Evolutionary conservation across 192 early-diverging fungal species (phyloP).

Genomic region (Umbelopsis ramanniana): DNA sequence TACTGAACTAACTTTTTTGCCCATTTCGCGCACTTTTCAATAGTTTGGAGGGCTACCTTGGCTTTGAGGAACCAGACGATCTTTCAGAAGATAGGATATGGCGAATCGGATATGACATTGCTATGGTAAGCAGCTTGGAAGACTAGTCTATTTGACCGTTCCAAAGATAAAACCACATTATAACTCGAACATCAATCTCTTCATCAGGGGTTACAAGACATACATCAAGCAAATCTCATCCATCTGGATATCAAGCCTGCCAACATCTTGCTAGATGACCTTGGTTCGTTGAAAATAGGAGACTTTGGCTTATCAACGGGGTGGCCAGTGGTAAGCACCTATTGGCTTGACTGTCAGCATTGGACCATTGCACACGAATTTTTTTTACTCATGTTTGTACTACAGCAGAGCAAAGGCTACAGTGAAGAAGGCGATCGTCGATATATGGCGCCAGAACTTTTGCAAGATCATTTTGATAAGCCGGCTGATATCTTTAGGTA

Average conservation of each 20-base stretch:
- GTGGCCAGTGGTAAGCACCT: conserved; percentile 57
- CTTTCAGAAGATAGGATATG: conserved; percentile 59
- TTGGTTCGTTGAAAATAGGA: conserved; percentile 79
- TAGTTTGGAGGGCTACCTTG: conserved; percentile 28
- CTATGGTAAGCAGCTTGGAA: conserved; percentile 40
- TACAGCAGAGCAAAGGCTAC: conserved; percentile 15
- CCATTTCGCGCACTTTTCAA: background rate
- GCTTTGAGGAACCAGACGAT: conserved; percentile 4
- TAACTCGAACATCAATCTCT: conserved; percentile 24
- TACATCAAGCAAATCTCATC: conserved; percentile 73
- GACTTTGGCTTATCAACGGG: conserved; percentile 88
- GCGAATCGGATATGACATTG: conserved; percentile 70
- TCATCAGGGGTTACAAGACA: conserved; percentile 64
- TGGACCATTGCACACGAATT: background rate
- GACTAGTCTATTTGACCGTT: no score
- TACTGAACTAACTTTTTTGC: background rate
- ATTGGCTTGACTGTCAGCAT: background rate
- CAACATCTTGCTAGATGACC: conserved; percentile 76
- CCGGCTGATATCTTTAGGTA: conserved; percentile 90
- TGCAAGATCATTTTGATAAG: conserved; percentile 70
- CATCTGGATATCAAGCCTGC: conserved; percentile 93
- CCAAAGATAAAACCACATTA: background rate
- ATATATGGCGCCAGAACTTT: conserved; percentile 90
- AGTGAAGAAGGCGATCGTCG: conserved; percentile 88
- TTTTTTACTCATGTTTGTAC: background rate